Evolutionary conservation across 371 early-diverging fungal species (phyloP), one percentile per base, ranked within the genome.

Genomic region (Rhizomucor miehei): DNA sequence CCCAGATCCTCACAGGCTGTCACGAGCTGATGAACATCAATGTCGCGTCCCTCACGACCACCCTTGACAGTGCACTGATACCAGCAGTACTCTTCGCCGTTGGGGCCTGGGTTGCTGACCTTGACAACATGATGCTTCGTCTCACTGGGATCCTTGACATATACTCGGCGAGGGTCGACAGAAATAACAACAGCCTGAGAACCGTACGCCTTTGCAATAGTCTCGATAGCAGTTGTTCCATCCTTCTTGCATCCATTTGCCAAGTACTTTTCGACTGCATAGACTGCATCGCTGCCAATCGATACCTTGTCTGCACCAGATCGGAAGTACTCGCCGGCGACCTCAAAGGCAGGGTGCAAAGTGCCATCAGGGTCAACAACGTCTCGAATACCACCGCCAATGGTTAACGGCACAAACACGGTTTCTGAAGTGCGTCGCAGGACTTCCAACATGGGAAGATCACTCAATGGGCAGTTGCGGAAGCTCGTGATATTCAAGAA

Each of bases 221-320:
- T 91, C 69, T 95, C 96, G 56, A 98, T 97, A 0, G 95, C 90
- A 14, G 85, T 82, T 6, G 76, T 73, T 1, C 89, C 89, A 10
- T 67, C 69, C 48, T 82, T 82, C 17, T 70, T 52, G 2, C 61
- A 52, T 11, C 78, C 80, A 8, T 71, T 77, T 11, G 77, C 79
- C 35, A 66, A 83, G 59, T 84, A 93, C 46, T 80, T 84, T 65
- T 97, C 97, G 8, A 94, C 94, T 3, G 94, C 91, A 65, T 91
- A 94, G 4, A 98, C 98, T n/a, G 98, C 97, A 71, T 98, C 98
- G 47, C 90, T 88, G 17, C 98, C 98, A 62, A 98, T 97, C 11
- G 95, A 95, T 11, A 98, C 94, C 72, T 98, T 98, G 74, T 98
- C 99, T 1, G 99, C 99, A 16, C 99, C 99, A 16, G 94, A 93